These are phyloP conservation scores for Collariella sp. DNA, from an alignment of 495 filamentous ascomycete species.

Conservation along the genomic window DNA sequence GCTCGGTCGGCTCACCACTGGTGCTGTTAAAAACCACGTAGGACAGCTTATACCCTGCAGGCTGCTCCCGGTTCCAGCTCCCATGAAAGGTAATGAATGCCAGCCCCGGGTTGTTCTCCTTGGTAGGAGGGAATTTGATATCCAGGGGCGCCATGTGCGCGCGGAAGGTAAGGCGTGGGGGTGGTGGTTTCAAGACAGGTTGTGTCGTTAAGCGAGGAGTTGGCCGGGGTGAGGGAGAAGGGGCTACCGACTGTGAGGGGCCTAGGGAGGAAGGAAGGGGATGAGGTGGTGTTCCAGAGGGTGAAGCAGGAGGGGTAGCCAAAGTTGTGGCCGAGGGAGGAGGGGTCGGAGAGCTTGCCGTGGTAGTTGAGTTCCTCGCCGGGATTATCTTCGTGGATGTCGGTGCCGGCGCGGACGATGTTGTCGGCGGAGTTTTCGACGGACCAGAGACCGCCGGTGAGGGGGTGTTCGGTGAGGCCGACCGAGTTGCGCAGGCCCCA, in stretches of 20 bases:
- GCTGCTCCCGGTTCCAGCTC: conserved; percentile 44
- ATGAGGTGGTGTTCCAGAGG: conserved; percentile 46
- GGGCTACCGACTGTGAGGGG: conserved; percentile 29
- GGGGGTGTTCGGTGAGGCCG: conserved; percentile 51
- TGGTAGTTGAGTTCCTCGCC: conserved; percentile 69
- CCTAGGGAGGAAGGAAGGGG: conserved; percentile 17
- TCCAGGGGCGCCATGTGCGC: conserved; percentile 56
- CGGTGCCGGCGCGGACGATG: conserved; percentile 42
- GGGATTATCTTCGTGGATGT: conserved; percentile 63
- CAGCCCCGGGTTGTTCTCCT: background rate
- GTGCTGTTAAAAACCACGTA: conserved; percentile 32
- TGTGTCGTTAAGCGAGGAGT: conserved; percentile 33
- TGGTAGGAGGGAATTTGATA: conserved; percentile 41
- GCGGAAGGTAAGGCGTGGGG: conserved; percentile 45
- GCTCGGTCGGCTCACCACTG: conserved; percentile 36
- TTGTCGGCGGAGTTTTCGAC: conserved; percentile 69
- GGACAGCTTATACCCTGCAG: conserved; percentile 50
- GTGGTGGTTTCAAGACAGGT: conserved; percentile 34
- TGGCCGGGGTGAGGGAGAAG: conserved; percentile 25
- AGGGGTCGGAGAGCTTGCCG: conserved; percentile 46
- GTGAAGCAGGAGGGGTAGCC: conserved; percentile 67
- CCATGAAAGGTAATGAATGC: conserved; percentile 40
- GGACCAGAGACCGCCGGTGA: conserved; percentile 49
- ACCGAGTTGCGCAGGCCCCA: conserved; percentile 69
- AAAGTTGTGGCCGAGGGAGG: conserved; percentile 38